Conservation (phyloP, 164 flowering plant species). For the Litsea cubeba region DNA sequence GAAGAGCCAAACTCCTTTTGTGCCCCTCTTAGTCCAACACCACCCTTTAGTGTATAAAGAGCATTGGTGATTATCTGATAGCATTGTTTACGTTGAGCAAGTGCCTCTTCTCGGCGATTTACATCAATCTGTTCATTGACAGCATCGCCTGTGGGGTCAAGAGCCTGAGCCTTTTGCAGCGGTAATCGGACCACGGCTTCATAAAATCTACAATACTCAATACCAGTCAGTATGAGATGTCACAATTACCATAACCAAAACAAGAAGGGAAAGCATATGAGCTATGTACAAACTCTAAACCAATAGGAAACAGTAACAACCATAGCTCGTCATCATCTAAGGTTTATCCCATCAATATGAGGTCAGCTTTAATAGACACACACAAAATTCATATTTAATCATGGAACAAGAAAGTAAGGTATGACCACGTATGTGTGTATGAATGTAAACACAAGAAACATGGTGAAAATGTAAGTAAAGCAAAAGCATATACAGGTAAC, state of each 20-base stretch:
- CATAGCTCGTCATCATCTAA: not conserved
- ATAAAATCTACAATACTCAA: constrained; percentile 61
- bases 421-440: no score
- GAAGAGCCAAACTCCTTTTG: constrained; percentile 65
- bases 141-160: constrained; percentile 93
- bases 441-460: no score
- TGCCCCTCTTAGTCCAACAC: constrained; percentile 20
- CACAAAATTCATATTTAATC: no score
- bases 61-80: constrained; percentile 81
- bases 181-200: constrained; percentile 96
- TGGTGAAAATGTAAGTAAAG: no score
- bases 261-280: not conserved
- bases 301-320: not conserved
- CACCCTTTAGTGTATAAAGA: constrained; percentile 73
- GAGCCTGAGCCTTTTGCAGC: constrained; percentile 88
- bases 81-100: constrained; percentile 73
- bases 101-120: constrained; percentile 56
- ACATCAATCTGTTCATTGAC: constrained; percentile 85
- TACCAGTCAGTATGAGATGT: not conserved
- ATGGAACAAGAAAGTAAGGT: no score
- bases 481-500: no score
- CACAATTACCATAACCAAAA: constrained; percentile 1
- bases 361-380: no score
- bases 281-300: not conserved
- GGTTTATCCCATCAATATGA: no score